Conservation (phyloP, 2,329 filamentous ascomycete genomes). For the Calonectria leucothoes region DNA sequence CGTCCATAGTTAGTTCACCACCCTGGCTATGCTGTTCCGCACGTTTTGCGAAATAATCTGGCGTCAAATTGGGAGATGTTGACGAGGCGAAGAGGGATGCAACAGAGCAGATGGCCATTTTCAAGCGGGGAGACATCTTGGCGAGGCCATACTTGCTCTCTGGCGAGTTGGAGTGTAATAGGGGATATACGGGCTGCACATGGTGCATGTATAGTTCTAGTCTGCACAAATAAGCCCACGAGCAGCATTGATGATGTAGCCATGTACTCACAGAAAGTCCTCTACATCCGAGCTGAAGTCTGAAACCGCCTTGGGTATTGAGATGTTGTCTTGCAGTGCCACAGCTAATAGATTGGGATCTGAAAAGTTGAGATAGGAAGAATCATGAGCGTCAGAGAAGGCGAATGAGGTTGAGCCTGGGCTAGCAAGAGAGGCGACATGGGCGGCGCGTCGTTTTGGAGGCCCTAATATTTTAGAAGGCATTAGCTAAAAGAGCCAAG, state of each 20-base stretch:
- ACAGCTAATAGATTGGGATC: background rate
- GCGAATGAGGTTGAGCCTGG: background rate
- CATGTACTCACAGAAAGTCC: background rate
- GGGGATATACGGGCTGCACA: background rate
- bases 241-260: no score
- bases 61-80: background rate
- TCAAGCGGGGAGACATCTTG: background rate
- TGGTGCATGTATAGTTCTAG: background rate
- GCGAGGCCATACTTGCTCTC: background rate
- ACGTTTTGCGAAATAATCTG: background rate
- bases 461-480: background rate
- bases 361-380: background rate
- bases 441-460: background rate
- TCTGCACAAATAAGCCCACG: background rate
- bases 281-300: background rate
- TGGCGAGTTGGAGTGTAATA: background rate
- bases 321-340: no score
- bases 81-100: background rate
- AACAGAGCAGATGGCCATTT: background rate
- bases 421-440: background rate
- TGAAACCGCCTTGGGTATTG: background rate
- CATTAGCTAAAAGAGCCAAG: background rate
- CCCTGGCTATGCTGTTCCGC: background rate
- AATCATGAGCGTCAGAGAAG: background rate
- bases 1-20: background rate